Percentiles rank a stretch among this genome's conserved stretches.
phyloP scores from a whole-genome alignment of 345 rosid genomes.

The Sapria himalayana region DNA sequence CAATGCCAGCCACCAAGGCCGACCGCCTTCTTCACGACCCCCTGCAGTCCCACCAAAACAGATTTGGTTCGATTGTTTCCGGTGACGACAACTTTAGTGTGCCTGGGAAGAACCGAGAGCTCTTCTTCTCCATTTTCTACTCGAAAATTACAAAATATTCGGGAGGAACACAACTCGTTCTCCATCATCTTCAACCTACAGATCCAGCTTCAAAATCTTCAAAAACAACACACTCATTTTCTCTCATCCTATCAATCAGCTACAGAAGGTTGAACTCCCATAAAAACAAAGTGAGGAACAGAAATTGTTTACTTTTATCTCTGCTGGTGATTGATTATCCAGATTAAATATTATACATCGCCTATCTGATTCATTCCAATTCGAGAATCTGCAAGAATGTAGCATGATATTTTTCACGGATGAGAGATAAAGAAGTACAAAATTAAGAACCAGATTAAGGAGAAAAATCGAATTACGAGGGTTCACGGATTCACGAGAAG shows the following conservation, averaged over 20 bases:
- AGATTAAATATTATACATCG: constrained; percentile 4
- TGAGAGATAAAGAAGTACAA: too few species aligned
- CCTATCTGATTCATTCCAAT: too few species aligned
- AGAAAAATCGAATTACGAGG: too few species aligned
- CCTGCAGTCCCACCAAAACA: constrained; percentile 46
- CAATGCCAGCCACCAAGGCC: constrained; percentile 77
- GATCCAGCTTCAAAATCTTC: neutral
- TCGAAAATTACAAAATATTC: constrained; percentile 26
- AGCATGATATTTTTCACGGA: too few species aligned
- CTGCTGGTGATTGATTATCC: constrained; percentile 3
- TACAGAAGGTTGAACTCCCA: too few species aligned
- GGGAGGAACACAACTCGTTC: constrained; percentile 23
- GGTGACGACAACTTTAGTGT: constrained; percentile 47
- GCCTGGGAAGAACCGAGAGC: constrained; percentile 50
- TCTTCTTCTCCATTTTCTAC: constrained; percentile 53
- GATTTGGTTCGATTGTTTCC: constrained; percentile 60
- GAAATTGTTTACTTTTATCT: neutral
- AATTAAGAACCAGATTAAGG: too few species aligned
- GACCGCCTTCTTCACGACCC: constrained; percentile 60
- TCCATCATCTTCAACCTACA: constrained; percentile 16
- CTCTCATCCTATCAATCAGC: too few species aligned
- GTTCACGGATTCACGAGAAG: too few species aligned
- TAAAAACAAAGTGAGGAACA: neutral
- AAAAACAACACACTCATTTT: constrained; percentile 1
- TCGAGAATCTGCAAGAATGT: too few species aligned